Conservation (phyloP, 2,329 filamentous ascomycete genomes). For the Botrytis porri region DNA sequence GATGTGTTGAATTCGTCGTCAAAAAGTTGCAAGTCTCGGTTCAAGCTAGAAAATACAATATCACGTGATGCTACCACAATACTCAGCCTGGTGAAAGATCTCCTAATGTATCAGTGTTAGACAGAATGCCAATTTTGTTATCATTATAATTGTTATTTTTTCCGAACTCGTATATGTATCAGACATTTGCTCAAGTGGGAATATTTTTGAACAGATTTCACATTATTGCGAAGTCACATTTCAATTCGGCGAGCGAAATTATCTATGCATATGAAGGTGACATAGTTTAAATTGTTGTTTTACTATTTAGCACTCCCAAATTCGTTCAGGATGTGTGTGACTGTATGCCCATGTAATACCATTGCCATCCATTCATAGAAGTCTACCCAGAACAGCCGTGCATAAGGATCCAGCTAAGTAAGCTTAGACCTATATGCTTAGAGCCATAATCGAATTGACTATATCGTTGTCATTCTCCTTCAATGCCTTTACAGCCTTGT, state of each 20-base stretch:
- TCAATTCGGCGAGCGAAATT: background rate
- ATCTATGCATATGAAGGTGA: background rate
- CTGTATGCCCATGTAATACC: conserved; percentile 18
- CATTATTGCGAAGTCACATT: background rate
- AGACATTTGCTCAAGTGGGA: background rate
- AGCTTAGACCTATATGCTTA: conserved; percentile 65
- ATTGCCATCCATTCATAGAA: conserved; percentile 2
- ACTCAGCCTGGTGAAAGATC: background rate
- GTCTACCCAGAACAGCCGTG: background rate
- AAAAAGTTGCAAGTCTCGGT: conserved; percentile 25
- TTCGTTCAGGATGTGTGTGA: conserved; percentile 9
- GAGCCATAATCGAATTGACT: conserved; percentile 99
- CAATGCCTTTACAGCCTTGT: conserved; percentile 98
- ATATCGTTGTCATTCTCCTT: conserved; percentile 99
- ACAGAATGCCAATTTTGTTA: background rate
- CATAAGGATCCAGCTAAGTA: conserved; percentile 18
- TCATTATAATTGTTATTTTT: background rate
- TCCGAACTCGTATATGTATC: too few species aligned
- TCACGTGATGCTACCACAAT: conserved; percentile 27
- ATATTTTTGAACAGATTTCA: background rate
- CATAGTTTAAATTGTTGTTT: conserved; percentile 13
- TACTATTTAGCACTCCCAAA: conserved; percentile 9
- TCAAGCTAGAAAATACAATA: background rate
- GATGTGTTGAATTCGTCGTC: conserved; percentile 35
- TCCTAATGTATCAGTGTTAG: too few species aligned